Percentiles rank a stretch among this genome's conserved stretches.
Evolutionary conservation across 495 filamentous ascomycete genomes (phyloP).

Genomic region (Cudoniella acicularis): DNA sequence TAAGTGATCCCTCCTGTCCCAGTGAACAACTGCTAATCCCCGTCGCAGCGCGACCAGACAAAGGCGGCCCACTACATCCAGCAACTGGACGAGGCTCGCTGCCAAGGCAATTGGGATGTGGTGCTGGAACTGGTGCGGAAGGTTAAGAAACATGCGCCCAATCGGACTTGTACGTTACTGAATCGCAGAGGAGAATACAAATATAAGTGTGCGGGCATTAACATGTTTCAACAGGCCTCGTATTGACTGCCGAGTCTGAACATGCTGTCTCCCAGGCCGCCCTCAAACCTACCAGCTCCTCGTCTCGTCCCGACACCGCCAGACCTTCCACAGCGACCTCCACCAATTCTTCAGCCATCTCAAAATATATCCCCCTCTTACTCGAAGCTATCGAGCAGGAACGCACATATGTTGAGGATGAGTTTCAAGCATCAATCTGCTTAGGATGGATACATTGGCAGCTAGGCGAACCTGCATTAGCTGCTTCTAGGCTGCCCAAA

Average conservation of each 20-base stretch:
- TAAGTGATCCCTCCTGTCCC: constrained; percentile 5
- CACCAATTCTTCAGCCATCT: constrained; percentile 25
- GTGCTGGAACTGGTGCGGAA: constrained; percentile 89
- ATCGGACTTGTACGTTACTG: constrained; percentile 71
- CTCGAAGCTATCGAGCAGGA: constrained; percentile 59
- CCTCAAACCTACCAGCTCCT: constrained; percentile 35
- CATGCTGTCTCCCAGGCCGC: constrained; percentile 53
- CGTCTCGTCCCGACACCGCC: constrained; percentile 38
- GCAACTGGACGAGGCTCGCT: constrained; percentile 80
- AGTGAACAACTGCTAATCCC: not conserved
- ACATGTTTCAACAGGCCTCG: constrained; percentile 53
- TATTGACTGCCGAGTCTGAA: constrained; percentile 72
- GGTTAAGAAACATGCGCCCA: constrained; percentile 86
- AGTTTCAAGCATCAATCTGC: constrained; percentile 75
- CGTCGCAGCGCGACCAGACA: constrained; percentile 34
- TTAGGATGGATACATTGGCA: constrained; percentile 80
- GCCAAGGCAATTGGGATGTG: constrained; percentile 82
- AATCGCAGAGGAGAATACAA: not conserved
- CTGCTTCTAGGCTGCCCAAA: constrained; percentile 58
- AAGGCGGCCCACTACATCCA: constrained; percentile 80
- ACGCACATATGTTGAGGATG: constrained; percentile 51
- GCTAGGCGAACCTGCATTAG: constrained; percentile 60
- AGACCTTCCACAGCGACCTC: constrained; percentile 8
- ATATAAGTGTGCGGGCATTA: constrained; percentile 6
- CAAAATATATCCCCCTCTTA: constrained; percentile 57